Base-by-base conservation (phyloP, 2,329 filamentous ascomycete species). In the Sphaerulina vaccinii region DNA sequence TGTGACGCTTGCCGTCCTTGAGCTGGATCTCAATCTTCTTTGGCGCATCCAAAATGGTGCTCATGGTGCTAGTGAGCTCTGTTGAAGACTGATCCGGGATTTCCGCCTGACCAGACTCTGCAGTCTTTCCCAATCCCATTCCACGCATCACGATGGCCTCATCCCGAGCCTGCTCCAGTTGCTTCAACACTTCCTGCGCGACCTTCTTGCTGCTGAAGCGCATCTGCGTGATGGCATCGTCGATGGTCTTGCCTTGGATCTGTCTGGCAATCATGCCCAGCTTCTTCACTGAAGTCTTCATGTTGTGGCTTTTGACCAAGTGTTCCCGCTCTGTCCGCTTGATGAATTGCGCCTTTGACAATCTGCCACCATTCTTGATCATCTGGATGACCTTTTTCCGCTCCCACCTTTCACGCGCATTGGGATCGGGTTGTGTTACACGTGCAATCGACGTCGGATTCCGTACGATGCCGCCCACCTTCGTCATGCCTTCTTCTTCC, bases 211-310 rank as follows among this genome's bases (percentile, higher is more conserved):
- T 89, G 70, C 86, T 92, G 75, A 92, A 97, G 50, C 86, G 83
- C 89, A 99, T 96, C 78, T 99, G 93, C 49, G 88, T 74, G 60
- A 97, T 88, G 11, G 93, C 93, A 29, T 99, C 91, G 52, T 95
- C 90, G 55, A 99, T 78, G n/a, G 86, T 85, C 80, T 96, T 97
- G 60, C 93, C 93, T 2, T 84, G 80, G 66, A 99, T 93, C 74
- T 97, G 93, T 49, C 87, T 83, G 19, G 92, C 85, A 43, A 99
- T 75, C 63, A 88, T 86, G 46, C 86, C 85, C 49, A 99, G 79
- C 76, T 99, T 99, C 83, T 99, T 99, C 58, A 88, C 77, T 42
- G 85, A 90, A 2, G 93, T 96, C 64, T 90, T 85, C 68, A 96
- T 80, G 61, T 82, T 81, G 40, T 85, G 80, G 56, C 85, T 90